Evolutionary conservation across 208 protist genomes (phyloP), one percentile per base, ranked within the genome.

Genomic region (Wallacemonas rigidus): DNA sequence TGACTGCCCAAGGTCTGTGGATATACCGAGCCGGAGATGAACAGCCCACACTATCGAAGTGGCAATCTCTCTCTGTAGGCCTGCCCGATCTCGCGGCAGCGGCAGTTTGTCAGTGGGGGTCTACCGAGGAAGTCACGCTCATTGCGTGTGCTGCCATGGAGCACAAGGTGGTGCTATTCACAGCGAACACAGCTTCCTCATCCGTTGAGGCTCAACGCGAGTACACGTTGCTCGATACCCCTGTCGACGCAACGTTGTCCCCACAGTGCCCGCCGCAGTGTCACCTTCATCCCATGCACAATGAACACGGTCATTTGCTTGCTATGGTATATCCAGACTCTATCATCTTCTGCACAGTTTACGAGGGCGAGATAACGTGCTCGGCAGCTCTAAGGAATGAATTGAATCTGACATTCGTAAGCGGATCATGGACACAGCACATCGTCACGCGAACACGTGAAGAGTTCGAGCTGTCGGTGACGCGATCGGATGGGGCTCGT

Each of bases 321-420:
- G 76, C 76, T 8, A 56, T 74, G 2, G 69, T 85, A 44, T 85
- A 79, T 38, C 58, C 72, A 1, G 80, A 81, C 40, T 45, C 60
- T 53, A 60, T 70, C 1, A 70, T 81, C 12, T 80, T 69, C 4
- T 76, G 72, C 17, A 74, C 72, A 1, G 65, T 70, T 1, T 81
- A 72, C 64, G 55, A 71, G 1, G 35, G 55, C 1, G 48, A 69
- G 3, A 14, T 85, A 54, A 54, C 51, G 2, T 77, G 71, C 14
- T 71, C 48, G 4, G 67, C 71, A 17, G 72, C 68, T 0, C 8
- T 83, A 5, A 74, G 63, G 45, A 85, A 85, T 48, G 80, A 81
- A 57, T 53, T 85, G 17, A 77, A 61, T 35, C 55, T 72, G 1
- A 12, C 67, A 0, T 81, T 85, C 39, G 69, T 60, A 2, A 17